These are phyloP conservation scores for Leishmania turanica DNA, from an alignment of 208 protist species.

Conservation along the genomic window DNA sequence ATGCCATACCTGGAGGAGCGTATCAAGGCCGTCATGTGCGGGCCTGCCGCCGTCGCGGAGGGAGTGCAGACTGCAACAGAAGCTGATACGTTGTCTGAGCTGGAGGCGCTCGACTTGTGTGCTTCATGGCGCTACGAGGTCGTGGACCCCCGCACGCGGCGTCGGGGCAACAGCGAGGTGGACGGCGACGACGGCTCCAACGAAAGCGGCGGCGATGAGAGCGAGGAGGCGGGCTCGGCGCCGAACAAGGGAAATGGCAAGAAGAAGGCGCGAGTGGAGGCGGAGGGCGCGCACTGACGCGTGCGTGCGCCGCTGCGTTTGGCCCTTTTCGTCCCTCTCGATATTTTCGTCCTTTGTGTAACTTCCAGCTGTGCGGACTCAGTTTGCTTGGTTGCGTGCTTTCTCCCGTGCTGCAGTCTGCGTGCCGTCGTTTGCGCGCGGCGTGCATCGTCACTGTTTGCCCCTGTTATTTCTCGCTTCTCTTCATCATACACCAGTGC, in stretches of 20 bases:
- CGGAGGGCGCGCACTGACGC: not conserved
- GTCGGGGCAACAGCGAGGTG: constrained; percentile 24
- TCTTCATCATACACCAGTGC: not conserved
- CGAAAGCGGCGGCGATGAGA: constrained; percentile 13
- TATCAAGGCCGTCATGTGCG: constrained; percentile 43
- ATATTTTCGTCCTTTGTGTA: not conserved
- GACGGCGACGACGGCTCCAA: constrained; percentile 15
- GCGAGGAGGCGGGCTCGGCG: not conserved
- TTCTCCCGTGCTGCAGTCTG: not conserved
- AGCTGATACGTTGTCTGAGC: not conserved
- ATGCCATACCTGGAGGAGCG: constrained; percentile 49
- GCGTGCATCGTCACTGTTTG: not conserved
- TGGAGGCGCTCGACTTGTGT: constrained; percentile 63
- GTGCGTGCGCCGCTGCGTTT: not conserved
- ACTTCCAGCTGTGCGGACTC: not conserved
- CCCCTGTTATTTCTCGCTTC: not conserved
- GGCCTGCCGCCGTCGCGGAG: not conserved
- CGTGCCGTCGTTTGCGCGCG: not conserved
- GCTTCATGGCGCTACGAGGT: constrained; percentile 78
- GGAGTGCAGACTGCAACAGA: not conserved
- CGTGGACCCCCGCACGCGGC: constrained; percentile 62
- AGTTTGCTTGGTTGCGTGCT: not conserved
- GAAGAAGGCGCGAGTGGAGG: constrained; percentile 35
- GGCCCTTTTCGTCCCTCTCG: not conserved
- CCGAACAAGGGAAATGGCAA: constrained; percentile 2